phyloP scores from a whole-genome alignment of 192 early-diverging fungal species.

The Lobosporangium transversale region DNA sequence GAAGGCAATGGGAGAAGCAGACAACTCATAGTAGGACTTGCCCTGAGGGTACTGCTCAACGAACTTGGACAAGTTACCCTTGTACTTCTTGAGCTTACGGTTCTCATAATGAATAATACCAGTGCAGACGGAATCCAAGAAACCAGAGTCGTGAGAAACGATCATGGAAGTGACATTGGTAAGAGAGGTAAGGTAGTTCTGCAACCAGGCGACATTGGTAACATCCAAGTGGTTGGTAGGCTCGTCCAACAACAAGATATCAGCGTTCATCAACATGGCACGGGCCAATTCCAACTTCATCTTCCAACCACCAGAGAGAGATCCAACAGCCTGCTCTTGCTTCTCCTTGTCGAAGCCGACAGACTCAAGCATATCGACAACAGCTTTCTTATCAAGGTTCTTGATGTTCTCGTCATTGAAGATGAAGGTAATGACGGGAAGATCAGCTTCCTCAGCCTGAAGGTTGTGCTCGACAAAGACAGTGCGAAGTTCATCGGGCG shows the following conservation, averaged over 20 bases:
- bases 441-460: slow-evolving; percentile 76
- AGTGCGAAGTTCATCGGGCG: slow-evolving; percentile 76
- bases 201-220: slow-evolving; percentile 64
- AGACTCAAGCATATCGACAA: slow-evolving; percentile 59
- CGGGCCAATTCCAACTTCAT: slow-evolving; percentile 90
- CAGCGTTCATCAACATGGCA: slow-evolving; percentile 86
- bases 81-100: slow-evolving; percentile 81
- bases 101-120: slow-evolving; percentile 85
- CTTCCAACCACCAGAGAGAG: slow-evolving; percentile 88
- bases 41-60: slow-evolving; percentile 78
- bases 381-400: slow-evolving; percentile 63
- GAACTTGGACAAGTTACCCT: slow-evolving; percentile 82
- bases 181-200: slow-evolving; percentile 76
- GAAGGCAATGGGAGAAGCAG: slow-evolving; percentile 70
- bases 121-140: slow-evolving; percentile 81
- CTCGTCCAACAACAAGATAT: slow-evolving; percentile 86
- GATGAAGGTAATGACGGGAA: slow-evolving; percentile 74
- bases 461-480: slow-evolving; percentile 84
- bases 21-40: slow-evolving; percentile 77
- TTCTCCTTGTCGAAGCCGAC: slow-evolving; percentile 77
- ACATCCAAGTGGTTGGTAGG: slow-evolving; percentile 88
- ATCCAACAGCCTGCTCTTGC: slow-evolving; percentile 72
- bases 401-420: slow-evolving; percentile 64
- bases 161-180: slow-evolving; percentile 83
- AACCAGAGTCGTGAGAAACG: slow-evolving; percentile 87